phyloP scores from a whole-genome alignment of 2,329 filamentous ascomycete species.

The Drechslerella coelobrocha region DNA sequence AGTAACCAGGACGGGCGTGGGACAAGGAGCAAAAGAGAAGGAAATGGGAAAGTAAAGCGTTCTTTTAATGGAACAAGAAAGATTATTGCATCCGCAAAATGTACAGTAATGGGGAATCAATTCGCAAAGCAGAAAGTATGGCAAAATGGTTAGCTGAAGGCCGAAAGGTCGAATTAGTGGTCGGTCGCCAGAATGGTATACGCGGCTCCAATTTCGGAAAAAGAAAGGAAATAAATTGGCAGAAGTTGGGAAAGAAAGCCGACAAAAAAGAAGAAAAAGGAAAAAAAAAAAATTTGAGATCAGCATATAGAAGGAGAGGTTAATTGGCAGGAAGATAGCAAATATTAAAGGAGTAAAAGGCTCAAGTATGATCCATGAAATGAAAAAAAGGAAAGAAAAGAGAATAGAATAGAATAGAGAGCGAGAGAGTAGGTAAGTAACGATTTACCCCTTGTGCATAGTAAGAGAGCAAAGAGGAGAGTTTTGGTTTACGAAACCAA shows the following conservation, averaged over 20 bases:
- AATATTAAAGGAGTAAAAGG: conserved; percentile 39
- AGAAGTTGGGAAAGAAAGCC: not conserved
- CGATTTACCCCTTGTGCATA: not conserved
- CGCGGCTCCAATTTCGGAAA: conserved; percentile 3
- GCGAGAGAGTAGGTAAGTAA: not conserved
- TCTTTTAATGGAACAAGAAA: not conserved
- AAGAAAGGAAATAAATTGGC: conserved; percentile 23
- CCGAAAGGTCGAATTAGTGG: not conserved
- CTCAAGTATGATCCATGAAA: conserved; percentile 47
- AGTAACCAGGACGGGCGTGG: too few relatives aligned
- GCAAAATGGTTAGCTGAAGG: not conserved
- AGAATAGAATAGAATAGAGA: not conserved
- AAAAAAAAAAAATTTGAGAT: not conserved
- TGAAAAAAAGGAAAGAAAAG: conserved; percentile 21
- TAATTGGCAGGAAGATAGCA: not conserved
- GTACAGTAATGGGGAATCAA: not conserved
- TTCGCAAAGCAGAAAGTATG: not conserved
- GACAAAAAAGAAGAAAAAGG: conserved; percentile 2
- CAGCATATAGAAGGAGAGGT: not conserved
- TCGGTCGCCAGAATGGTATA: not conserved
- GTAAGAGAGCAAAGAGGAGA: too few relatives aligned
- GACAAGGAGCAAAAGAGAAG: too few relatives aligned
- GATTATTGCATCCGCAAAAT: not conserved
- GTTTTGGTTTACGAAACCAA: not conserved
- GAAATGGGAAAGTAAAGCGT: not conserved